Percentiles rank a stretch among this genome's conserved stretches.
phyloP scores from a whole-genome alignment of 2,329 filamentous ascomycete genomes.

The Epichloe aotearoae region DNA sequence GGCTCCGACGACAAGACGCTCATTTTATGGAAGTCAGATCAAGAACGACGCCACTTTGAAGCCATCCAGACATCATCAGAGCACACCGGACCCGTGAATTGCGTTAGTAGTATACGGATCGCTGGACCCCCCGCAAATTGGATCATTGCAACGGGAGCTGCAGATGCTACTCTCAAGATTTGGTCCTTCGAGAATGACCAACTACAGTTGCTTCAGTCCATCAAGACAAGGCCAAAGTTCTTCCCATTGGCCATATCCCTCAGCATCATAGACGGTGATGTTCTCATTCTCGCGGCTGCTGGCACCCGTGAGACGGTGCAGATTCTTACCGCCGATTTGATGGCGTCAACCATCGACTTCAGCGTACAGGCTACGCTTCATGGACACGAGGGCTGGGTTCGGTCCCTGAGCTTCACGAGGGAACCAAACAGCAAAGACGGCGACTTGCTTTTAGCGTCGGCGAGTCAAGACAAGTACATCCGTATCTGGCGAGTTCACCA shows the following conservation, averaged over 20 bases:
- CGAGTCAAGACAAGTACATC: constrained; percentile 95
- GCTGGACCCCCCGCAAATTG: constrained; percentile 18
- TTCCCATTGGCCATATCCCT: constrained; percentile 71
- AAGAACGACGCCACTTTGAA: constrained; percentile 16
- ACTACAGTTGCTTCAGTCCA: constrained; percentile 50
- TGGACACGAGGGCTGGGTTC: constrained; percentile 91
- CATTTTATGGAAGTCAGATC: constrained; percentile 49
- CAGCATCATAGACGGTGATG: constrained; percentile 39
- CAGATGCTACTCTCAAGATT: constrained; percentile 58
- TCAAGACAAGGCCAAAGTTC: constrained; percentile 62
- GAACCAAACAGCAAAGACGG: constrained; percentile 41
- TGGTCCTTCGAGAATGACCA: constrained; percentile 51
- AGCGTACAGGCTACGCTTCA: constrained; percentile 61
- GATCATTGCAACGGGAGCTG: constrained; percentile 64
- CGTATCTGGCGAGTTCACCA: constrained; percentile 78
- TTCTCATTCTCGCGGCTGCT: constrained; percentile 63
- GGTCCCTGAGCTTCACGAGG: constrained; percentile 65
- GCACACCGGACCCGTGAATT: constrained; percentile 68
- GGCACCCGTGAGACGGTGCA: constrained; percentile 78
- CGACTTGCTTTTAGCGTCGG: constrained; percentile 76
- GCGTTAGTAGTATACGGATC: constrained; percentile 34
- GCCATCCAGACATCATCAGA: constrained; percentile 41
- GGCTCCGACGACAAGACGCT: constrained; percentile 72
- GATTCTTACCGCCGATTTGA: constrained; percentile 50
- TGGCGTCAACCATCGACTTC: constrained; percentile 37